phyloP scores from a whole-genome alignment of 1,139 yeast species.

The Nakaseomyces uthaithaninus region DNA sequence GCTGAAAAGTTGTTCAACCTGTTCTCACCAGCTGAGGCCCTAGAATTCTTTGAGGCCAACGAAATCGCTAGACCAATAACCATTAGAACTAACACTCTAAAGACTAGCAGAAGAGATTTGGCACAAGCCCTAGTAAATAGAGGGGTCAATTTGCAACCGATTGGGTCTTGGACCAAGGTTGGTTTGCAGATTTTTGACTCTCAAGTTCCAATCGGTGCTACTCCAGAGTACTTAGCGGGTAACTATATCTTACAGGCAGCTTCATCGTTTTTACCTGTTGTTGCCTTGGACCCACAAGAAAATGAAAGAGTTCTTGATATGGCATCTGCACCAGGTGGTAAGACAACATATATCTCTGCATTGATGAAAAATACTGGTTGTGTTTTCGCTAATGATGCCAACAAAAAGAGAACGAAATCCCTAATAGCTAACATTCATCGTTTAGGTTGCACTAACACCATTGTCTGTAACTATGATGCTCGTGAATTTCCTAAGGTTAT shows the following conservation, averaged over 20 bases:
- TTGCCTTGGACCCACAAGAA: slow-evolving; percentile 96
- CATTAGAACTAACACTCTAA: slow-evolving; percentile 90
- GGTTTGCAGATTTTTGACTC: slow-evolving; percentile 96
- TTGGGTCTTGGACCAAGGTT: slow-evolving; percentile 96
- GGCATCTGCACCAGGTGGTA: slow-evolving; percentile 99
- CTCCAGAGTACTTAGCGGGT: slow-evolving; percentile 97
- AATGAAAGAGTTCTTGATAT: slow-evolving; percentile 91
- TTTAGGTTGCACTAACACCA: slow-evolving; percentile 91
- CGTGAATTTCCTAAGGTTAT: slow-evolving; percentile 97
- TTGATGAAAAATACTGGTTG: slow-evolving; percentile 97
- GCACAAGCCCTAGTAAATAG: slow-evolving; percentile 93
- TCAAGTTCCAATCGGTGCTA: slow-evolving; percentile 98
- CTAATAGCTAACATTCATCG: slow-evolving; percentile 96
- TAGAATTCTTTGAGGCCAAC: slow-evolving; percentile 97
- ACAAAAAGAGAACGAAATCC: slow-evolving; percentile 92
- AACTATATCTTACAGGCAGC: slow-evolving; percentile 98
- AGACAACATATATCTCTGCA: slow-evolving; percentile 92
- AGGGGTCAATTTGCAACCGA: slow-evolving; percentile 95
- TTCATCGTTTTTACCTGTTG: slow-evolving; percentile 91
- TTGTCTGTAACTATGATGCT: slow-evolving; percentile 96
- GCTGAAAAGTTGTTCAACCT: slow-evolving; percentile 89
- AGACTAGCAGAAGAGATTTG: slow-evolving; percentile 89
- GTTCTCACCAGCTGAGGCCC: slow-evolving; percentile 91
- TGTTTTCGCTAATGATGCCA: slow-evolving; percentile 94
- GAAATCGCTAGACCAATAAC: slow-evolving; percentile 96